Evolutionary conservation across 1,284 basidiomycete species (phyloP).

Genomic region (Ustilago xerochloae): DNA sequence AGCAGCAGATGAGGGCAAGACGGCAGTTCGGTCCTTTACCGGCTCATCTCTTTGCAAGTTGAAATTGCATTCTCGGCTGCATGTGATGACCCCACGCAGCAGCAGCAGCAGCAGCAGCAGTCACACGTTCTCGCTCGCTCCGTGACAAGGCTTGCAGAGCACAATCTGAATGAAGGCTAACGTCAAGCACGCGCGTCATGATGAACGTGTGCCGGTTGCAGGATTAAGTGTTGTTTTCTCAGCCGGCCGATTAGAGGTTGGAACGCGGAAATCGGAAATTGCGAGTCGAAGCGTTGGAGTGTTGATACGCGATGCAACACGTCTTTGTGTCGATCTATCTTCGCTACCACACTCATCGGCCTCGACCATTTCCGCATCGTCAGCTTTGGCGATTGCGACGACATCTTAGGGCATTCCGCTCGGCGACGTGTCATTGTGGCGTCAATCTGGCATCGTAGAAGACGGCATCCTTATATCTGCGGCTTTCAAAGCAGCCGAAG

Average conservation of each 20-base stretch:
- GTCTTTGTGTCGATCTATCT: constrained; percentile 12
- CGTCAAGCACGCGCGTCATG: constrained; percentile 5
- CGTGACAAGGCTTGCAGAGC: no score
- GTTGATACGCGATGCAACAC: constrained; percentile 9
- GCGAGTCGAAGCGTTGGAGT: background rate
- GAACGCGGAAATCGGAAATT: constrained; percentile 6
- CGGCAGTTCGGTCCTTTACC: background rate
- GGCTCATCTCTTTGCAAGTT: background rate
- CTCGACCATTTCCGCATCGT: background rate
- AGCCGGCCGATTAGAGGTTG: background rate
- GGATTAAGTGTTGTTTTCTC: background rate
- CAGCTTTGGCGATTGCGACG: background rate
- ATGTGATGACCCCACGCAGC: background rate
- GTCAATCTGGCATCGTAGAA: no score
- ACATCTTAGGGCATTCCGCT: no score
- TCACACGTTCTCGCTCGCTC: background rate
- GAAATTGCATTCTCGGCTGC: constrained; percentile 1
- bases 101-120: background rate
- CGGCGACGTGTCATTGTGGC: no score
- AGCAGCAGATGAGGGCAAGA: background rate
- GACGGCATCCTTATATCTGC: no score
- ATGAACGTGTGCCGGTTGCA: background rate
- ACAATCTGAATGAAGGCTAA: no score
- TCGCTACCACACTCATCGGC: background rate
- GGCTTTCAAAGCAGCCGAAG: no score